A percentile compares a stretch with the other conserved stretches of the same genome.
These are phyloP conservation scores for Colletotrichum graminicola DNA, from an alignment of 2,329 filamentous ascomycete genomes.

Conservation along the genomic window DNA sequence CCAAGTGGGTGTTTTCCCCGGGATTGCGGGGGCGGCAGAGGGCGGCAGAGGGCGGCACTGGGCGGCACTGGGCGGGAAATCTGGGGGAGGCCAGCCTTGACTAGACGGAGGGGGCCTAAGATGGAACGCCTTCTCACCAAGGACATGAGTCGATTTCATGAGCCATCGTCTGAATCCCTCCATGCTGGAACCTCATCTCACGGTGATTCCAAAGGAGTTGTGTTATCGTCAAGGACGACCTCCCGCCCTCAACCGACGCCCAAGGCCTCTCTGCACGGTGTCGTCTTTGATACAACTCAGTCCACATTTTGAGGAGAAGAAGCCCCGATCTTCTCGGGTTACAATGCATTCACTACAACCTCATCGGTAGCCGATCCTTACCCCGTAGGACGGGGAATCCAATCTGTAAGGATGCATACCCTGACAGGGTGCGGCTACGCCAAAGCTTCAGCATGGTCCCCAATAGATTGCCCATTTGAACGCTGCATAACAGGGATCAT, in stretches of 20 bases:
- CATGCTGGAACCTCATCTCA: not conserved
- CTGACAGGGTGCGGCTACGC: constrained; percentile 14
- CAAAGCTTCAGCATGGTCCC: constrained; percentile 18
- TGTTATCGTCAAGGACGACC: constrained; percentile 1
- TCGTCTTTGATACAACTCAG: constrained; percentile 26
- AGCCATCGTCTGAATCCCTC: not conserved
- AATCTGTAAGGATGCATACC: constrained; percentile 16
- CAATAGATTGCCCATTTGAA: not conserved
- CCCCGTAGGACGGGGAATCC: constrained; percentile 32
- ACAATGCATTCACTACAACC: constrained; percentile 1
- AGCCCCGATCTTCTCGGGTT: not conserved
- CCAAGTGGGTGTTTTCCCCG: constrained; percentile 31
- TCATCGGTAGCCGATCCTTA: constrained; percentile 13
- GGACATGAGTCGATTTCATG: not conserved
- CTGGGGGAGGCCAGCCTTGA: constrained; percentile 21
- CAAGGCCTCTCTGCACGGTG: not conserved
- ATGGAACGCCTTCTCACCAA: not conserved
- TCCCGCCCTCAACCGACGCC: constrained; percentile 9
- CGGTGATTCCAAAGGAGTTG: too few relatives aligned
- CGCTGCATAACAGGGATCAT: not conserved
- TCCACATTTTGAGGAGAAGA: constrained; percentile 39
- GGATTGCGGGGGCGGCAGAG: constrained; percentile 33
- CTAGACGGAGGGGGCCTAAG: not conserved
- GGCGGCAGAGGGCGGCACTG: not conserved
- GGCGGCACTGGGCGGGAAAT: constrained; percentile 15